Evolutionary conservation across 2,329 filamentous ascomycete genomes (phyloP).

Genomic region (Diplodia sapinea): DNA sequence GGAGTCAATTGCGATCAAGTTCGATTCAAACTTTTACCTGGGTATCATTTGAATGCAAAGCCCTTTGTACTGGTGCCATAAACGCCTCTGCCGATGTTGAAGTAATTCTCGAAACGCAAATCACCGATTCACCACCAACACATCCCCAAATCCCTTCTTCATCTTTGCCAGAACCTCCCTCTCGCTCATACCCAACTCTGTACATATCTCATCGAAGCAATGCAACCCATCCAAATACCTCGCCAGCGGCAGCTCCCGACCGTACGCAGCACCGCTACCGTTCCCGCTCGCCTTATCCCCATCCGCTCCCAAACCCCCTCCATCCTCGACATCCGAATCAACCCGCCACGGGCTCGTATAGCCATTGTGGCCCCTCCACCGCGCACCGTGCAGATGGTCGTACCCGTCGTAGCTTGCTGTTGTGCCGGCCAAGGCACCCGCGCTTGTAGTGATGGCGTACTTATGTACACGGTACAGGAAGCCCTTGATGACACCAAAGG

Average conservation of each 20-base stretch:
- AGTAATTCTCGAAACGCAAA: neutral
- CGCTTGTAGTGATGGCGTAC: slow-evolving; percentile 66
- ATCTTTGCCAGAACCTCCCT: slow-evolving; percentile 72
- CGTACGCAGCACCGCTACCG: slow-evolving; percentile 1
- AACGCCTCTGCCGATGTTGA: neutral
- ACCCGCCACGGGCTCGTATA: slow-evolving; percentile 17
- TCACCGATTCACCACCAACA: slow-evolving; percentile 39
- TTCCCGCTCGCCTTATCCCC: slow-evolving; percentile 35
- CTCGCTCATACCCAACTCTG: slow-evolving; percentile 73
- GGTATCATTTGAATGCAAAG: neutral
- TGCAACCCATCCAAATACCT: slow-evolving; percentile 76
- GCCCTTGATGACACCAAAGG: slow-evolving; percentile 95
- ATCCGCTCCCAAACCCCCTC: neutral
- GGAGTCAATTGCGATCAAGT: neutral
- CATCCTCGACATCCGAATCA: slow-evolving; percentile 30
- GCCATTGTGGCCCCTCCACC: slow-evolving; percentile 22
- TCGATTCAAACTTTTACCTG: neutral
- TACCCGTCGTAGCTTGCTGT: slow-evolving; percentile 39
- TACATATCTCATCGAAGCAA: slow-evolving; percentile 82
- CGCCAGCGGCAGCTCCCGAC: slow-evolving; percentile 56
- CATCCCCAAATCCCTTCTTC: slow-evolving; percentile 51
- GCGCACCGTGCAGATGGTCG: slow-evolving; percentile 39
- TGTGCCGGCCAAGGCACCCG: slow-evolving; percentile 53
- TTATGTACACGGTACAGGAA: slow-evolving; percentile 92
- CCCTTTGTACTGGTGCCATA: neutral